phyloP scores from a whole-genome alignment of 305 asterid species.

The Euphrasia arctica region DNA sequence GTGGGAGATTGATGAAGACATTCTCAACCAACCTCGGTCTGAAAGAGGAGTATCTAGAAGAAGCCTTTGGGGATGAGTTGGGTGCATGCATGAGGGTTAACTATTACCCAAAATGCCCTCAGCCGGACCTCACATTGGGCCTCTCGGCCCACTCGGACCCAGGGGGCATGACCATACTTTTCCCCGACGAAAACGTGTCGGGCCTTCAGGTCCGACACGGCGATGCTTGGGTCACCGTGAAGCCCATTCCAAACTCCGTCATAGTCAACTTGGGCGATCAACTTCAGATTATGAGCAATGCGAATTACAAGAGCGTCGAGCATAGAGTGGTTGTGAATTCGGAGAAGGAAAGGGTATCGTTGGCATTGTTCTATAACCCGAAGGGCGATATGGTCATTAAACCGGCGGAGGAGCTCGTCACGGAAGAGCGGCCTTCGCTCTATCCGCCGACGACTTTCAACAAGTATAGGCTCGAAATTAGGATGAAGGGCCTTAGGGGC shows the following conservation, averaged over 20 bases:
- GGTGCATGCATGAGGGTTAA: conserved; percentile 70
- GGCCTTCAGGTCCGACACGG: conserved; percentile 75
- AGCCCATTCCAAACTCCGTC: conserved; percentile 62
- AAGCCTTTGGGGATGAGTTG: conserved; percentile 57
- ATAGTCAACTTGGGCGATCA: conserved; percentile 89
- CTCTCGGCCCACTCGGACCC: conserved; percentile 85
- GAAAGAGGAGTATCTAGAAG: conserved; percentile 42
- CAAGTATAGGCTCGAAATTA: conserved; percentile 52
- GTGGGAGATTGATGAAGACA: conserved; percentile 46
- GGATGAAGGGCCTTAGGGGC: conserved; percentile 72
- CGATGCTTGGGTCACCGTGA: conserved; percentile 61
- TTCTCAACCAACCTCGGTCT: conserved; percentile 63
- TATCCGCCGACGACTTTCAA: conserved; percentile 49
- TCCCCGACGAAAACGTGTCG: conserved; percentile 59
- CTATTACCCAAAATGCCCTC: conserved; percentile 89
- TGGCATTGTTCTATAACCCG: conserved; percentile 79
- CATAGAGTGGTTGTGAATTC: conserved; percentile 81
- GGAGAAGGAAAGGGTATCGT: conserved; percentile 55
- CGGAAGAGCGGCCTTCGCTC: conserved; percentile 40
- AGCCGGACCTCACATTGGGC: conserved; percentile 80
- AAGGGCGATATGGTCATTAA: conserved; percentile 49
- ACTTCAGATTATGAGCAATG: conserved; percentile 59
- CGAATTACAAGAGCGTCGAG: conserved; percentile 72
- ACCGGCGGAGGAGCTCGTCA: conserved; percentile 64
- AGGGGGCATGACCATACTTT: conserved; percentile 74